phyloP scores from a whole-genome alignment of 768 basidiomycete genomes.

The Cyathus striatus region DNA sequence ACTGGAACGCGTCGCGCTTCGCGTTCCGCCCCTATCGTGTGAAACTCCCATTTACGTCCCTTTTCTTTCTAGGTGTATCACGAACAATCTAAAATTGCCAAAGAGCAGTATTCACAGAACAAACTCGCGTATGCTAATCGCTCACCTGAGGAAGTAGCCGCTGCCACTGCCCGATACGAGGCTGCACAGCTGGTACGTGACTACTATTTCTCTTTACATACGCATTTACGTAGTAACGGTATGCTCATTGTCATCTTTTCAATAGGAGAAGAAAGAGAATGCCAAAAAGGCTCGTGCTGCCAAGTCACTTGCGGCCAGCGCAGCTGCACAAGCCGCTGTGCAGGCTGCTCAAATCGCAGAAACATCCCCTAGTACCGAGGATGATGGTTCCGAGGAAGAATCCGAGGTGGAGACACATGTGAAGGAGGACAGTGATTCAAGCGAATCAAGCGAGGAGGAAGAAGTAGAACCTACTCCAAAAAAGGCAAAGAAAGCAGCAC shows the following conservation, averaged over 20 bases:
- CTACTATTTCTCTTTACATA: too few species aligned
- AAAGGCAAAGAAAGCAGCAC: slow-evolving; percentile 17
- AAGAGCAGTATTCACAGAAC: slow-evolving; percentile 56
- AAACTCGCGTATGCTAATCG: slow-evolving; percentile 63
- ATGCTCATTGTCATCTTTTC: too few species aligned
- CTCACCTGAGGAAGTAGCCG: slow-evolving; percentile 41
- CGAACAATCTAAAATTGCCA: slow-evolving; percentile 50
- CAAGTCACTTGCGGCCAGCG: too few species aligned
- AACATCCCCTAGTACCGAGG: slow-evolving; percentile 25
- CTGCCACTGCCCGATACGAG: too few species aligned
- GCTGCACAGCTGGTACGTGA: too few species aligned
- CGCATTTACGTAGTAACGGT: too few species aligned
- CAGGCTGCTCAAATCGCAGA: slow-evolving; percentile 24
- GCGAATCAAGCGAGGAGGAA: slow-evolving; percentile 26
- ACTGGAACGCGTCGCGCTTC: not conserved
- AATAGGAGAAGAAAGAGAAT: too few species aligned
- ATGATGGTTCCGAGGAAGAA: slow-evolving; percentile 19
- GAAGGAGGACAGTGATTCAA: slow-evolving; percentile 15
- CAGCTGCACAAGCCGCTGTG: slow-evolving; percentile 37
- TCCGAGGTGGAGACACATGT: slow-evolving; percentile 31
- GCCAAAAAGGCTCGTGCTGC: too few species aligned
- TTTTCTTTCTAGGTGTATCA: slow-evolving; percentile 43
- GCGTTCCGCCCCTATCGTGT: slow-evolving; percentile 1
- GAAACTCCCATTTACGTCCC: too few species aligned
- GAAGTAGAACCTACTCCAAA: slow-evolving; percentile 23